phyloP scores from a whole-genome alignment of 2,329 filamentous ascomycete species.

The Ceratocystis huliohia region DNA sequence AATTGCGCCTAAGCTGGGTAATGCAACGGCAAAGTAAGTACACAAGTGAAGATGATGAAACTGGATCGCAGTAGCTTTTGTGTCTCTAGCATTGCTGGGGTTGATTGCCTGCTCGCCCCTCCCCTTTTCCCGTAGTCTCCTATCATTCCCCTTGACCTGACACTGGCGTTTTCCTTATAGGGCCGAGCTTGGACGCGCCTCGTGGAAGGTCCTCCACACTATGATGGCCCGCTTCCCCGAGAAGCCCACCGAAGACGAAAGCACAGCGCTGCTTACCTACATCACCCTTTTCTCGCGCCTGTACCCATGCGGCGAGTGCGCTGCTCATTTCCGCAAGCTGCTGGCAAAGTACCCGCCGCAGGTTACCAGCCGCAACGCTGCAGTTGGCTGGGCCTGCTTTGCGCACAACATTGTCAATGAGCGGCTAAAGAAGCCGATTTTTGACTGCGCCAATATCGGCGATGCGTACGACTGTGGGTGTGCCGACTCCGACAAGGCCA shows the following conservation, averaged over 20 bases:
- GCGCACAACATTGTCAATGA: conserved; percentile 57
- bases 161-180: conserved; percentile 26
- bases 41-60: not conserved
- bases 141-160: conserved; percentile 7
- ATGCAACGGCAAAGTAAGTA: conserved; percentile 62
- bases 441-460: conserved; percentile 55
- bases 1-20: conserved; percentile 70
- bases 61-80: not conserved
- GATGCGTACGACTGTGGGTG: conserved; percentile 63
- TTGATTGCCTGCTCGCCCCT: not conserved
- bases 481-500: conserved; percentile 47
- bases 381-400: conserved; percentile 55
- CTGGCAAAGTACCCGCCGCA: conserved; percentile 52
- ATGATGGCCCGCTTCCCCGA: conserved; percentile 60
- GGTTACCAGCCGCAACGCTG: conserved; percentile 48
- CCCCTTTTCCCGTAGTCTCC: not conserved
- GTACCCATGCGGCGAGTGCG: conserved; percentile 60
- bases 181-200: conserved; percentile 53
- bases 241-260: conserved; percentile 49
- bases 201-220: conserved; percentile 59
- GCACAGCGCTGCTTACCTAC: conserved; percentile 49
- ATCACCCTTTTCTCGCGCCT: conserved; percentile 55
- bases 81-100: not conserved
- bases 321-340: conserved; percentile 51
- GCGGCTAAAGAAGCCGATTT: conserved; percentile 46